Conservation (phyloP, 164 flowering plant species). For the Liriodendron chinense region DNA sequence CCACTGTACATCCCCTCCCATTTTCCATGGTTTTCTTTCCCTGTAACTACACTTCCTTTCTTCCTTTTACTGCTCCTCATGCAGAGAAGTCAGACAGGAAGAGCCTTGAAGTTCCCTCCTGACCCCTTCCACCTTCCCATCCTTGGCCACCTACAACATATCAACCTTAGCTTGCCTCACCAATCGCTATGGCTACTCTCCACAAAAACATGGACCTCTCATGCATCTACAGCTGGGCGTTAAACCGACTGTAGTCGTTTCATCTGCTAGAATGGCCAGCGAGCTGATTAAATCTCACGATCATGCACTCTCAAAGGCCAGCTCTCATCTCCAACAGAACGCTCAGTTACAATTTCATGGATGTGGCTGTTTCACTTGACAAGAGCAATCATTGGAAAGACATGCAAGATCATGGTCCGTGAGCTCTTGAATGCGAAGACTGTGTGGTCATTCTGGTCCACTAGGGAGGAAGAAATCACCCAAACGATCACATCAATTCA, state of each 20-base stretch:
- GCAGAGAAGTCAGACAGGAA: no score
- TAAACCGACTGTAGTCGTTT: not conserved
- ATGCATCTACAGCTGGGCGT: not conserved
- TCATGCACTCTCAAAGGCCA: not conserved
- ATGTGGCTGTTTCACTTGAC: not conserved
- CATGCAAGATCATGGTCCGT: not conserved
- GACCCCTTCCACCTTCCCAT: not conserved
- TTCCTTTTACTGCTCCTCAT: no score
- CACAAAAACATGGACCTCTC: conserved; percentile 2
- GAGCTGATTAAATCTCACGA: not conserved
- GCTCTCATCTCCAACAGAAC: not conserved
- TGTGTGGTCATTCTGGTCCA: not conserved
- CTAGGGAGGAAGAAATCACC: not conserved
- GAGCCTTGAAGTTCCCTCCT: not conserved
- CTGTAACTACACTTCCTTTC: no score
- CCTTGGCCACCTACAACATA: not conserved
- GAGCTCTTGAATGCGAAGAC: not conserved
- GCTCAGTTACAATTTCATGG: not conserved
- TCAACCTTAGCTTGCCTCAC: conserved; percentile 4
- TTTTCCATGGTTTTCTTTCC: no score
- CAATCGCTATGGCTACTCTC: conserved; percentile 14
- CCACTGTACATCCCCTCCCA: no score
- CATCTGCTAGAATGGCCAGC: not conserved
- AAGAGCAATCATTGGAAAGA: not conserved
- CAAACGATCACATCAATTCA: not conserved